phyloP scores from a whole-genome alignment of 805 yeast species.

The Vanderwaltozyma tropicalis region DNA sequence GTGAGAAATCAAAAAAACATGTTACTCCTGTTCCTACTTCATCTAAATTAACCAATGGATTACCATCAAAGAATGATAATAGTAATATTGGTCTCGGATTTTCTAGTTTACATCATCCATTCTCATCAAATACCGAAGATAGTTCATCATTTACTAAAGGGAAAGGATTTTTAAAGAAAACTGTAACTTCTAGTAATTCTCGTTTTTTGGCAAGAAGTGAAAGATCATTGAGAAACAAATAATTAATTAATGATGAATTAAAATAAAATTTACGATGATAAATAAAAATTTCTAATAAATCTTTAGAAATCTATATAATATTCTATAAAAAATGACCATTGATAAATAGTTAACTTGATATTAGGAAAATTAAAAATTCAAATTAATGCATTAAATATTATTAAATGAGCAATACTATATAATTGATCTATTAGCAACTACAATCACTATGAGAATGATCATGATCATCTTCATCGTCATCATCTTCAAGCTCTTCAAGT shows the following conservation, averaged over 20 bases:
- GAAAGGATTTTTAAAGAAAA: conserved; percentile 3
- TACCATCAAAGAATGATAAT: conserved; percentile 19
- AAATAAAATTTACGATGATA: too few relatives aligned
- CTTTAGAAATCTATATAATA: background rate
- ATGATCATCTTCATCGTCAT: conserved; percentile 20
- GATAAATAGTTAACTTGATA: too few relatives aligned
- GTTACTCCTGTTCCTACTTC: conserved; percentile 23
- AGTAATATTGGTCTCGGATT: conserved; percentile 10
- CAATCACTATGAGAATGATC: too few relatives aligned
- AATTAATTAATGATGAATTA: background rate
- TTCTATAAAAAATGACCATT: too few relatives aligned
- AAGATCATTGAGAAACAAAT: conserved; percentile 8
- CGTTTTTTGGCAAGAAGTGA: conserved; percentile 47
- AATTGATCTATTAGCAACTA: too few relatives aligned
- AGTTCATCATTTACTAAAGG: conserved; percentile 1
- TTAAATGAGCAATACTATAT: background rate
- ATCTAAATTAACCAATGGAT: conserved; percentile 27
- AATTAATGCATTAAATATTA: too few relatives aligned
- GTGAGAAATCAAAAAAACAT: conserved; percentile 6
- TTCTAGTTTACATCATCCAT: background rate
- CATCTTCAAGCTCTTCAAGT: conserved; percentile 42
- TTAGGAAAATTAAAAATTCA: too few relatives aligned
- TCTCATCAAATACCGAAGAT: background rate
- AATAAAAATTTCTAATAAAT: too few relatives aligned
- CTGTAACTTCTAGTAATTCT: conserved; percentile 38